phyloP scores from a whole-genome alignment of 257 asterid species.

The Solanum megistacrolobum region DNA sequence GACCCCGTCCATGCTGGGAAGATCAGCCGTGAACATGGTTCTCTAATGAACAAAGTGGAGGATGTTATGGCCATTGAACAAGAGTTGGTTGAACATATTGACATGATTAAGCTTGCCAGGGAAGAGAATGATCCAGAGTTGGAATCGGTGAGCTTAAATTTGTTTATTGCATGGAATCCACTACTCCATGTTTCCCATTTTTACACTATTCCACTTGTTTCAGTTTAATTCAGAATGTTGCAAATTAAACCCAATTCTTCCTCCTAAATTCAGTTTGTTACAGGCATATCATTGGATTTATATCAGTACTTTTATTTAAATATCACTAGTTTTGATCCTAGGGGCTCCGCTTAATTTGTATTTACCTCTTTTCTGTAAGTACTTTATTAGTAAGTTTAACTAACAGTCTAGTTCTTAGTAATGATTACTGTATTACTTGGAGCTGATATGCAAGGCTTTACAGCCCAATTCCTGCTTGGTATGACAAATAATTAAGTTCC shows the following conservation, averaged over 20 bases:
- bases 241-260: neutral
- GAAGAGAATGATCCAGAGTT: conserved; percentile 76
- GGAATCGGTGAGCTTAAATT: conserved; percentile 65
- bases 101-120: conserved; percentile 89
- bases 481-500: neutral
- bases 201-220: conserved; percentile 6
- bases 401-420: neutral
- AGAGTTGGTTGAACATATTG: conserved; percentile 78
- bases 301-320: neutral
- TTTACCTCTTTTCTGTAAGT: neutral
- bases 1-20: conserved; percentile 81
- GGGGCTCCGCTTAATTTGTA: neutral
- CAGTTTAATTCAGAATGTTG: neutral
- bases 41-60: conserved; percentile 62
- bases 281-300: neutral
- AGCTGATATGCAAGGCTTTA: neutral
- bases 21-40: conserved; percentile 89
- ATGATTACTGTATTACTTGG: neutral
- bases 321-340: neutral
- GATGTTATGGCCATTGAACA: conserved; percentile 67
- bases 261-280: neutral
- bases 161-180: conserved; percentile 26
- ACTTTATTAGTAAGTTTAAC: neutral
- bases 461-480: neutral
- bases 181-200: neutral